Conservation (phyloP, 2,329 filamentous ascomycete genomes). For the Trichophyton simii region DNA sequence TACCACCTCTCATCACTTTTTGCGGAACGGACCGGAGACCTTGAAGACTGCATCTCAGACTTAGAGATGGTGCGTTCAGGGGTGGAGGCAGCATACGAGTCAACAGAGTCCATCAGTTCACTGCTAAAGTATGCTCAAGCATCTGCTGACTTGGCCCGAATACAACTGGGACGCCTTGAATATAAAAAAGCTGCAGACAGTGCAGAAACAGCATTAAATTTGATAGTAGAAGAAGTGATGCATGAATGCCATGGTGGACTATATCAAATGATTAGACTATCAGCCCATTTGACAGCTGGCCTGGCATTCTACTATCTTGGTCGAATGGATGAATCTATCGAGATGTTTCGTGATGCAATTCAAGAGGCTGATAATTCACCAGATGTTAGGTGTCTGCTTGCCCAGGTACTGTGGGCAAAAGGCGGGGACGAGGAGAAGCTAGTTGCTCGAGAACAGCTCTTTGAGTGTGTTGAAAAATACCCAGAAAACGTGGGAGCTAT, state of each 20-base stretch:
- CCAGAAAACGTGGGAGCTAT: slow-evolving; percentile 68
- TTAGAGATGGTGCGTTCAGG: slow-evolving; percentile 55
- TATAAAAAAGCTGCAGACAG: slow-evolving; percentile 62
- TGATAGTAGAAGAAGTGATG: slow-evolving; percentile 59
- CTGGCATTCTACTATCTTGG: slow-evolving; percentile 64
- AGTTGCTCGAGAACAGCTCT: slow-evolving; percentile 65
- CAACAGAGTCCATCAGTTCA: slow-evolving; percentile 60
- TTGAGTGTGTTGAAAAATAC: slow-evolving; percentile 61
- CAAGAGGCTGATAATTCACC: slow-evolving; percentile 63
- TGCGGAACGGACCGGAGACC: slow-evolving; percentile 65
- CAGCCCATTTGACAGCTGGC: slow-evolving; percentile 73
- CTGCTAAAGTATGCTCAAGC: slow-evolving; percentile 68
- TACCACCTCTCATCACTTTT: slow-evolving; percentile 70
- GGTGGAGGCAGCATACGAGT: slow-evolving; percentile 73
- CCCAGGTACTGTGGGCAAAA: slow-evolving; percentile 87
- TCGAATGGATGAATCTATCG: slow-evolving; percentile 55
- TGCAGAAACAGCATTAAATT: slow-evolving; percentile 65
- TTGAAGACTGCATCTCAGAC: slow-evolving; percentile 47
- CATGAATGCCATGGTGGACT: slow-evolving; percentile 50
- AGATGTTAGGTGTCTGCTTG: slow-evolving; percentile 74
- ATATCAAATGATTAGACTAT: slow-evolving; percentile 60
- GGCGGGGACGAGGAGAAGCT: slow-evolving; percentile 61
- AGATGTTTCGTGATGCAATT: slow-evolving; percentile 68
- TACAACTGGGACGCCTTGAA: slow-evolving; percentile 55
- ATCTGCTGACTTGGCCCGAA: slow-evolving; percentile 77